phyloP scores from a whole-genome alignment of 176 grass and related monocot genomes.

The Phoenix roebelenii region DNA sequence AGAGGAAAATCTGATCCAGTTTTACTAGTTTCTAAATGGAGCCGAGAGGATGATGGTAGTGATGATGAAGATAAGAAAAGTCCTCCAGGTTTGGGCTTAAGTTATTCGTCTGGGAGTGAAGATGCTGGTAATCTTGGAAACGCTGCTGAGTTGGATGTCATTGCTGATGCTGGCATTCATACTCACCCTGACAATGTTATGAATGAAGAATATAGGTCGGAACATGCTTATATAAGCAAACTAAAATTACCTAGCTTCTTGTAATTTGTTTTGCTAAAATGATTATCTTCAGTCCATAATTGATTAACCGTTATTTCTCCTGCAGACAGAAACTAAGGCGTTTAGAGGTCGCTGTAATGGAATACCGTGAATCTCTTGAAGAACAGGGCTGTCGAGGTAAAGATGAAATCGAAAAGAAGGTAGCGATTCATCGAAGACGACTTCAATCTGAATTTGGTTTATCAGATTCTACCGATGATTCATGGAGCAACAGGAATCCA shows the following conservation, averaged over 20 bases:
- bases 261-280: too few species aligned
- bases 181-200: conserved; percentile 52
- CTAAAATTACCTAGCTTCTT: too few species aligned
- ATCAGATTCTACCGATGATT: conserved; percentile 50
- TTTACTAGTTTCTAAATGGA: conserved; percentile 92
- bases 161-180: conserved; percentile 15
- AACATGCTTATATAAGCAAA: conserved; percentile 4
- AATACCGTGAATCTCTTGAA: conserved; percentile 88
- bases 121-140: conserved; percentile 46
- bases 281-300: not conserved
- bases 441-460: conserved; percentile 83
- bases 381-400: conserved; percentile 60
- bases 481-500: conserved; percentile 36
- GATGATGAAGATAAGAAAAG: conserved; percentile 56
- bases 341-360: conserved; percentile 83
- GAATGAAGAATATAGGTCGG: conserved; percentile 75
- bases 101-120: conserved; percentile 96
- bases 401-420: conserved; percentile 89
- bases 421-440: conserved; percentile 56
- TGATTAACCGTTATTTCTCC: conserved; percentile 8
- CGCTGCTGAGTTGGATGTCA: conserved; percentile 28
- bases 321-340: conserved; percentile 83
- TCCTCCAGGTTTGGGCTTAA: conserved; percentile 55
- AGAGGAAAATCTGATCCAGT: conserved; percentile 64
- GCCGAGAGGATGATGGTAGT: conserved; percentile 59